Conservation (phyloP, 305 asterid species). For the Fraxinus dipetala region DNA sequence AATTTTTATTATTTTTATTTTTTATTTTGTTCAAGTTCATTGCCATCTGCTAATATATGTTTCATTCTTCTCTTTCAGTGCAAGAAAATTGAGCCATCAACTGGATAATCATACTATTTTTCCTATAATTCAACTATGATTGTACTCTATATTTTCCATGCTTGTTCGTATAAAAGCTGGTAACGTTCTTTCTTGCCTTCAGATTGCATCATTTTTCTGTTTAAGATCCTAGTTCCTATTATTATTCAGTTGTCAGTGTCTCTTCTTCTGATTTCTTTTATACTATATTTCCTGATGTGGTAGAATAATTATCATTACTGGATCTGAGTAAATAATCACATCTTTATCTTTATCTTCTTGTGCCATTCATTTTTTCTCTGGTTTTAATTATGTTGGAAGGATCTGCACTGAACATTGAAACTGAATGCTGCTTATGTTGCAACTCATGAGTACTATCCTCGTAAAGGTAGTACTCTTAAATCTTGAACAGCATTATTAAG, state of each 20-base stretch:
- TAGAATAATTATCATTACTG: background rate
- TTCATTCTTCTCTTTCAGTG: conserved; percentile 16
- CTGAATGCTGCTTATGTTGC: conserved; percentile 1
- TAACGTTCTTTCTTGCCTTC: background rate
- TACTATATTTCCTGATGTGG: background rate
- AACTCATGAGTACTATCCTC: background rate
- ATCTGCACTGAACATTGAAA: background rate
- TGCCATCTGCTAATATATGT: background rate
- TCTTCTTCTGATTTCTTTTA: background rate
- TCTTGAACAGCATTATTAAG: background rate
- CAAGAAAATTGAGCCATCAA: background rate
- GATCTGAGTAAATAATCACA: background rate
- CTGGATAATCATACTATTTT: background rate
- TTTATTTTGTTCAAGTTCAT: background rate
- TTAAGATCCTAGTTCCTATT: conserved; percentile 11
- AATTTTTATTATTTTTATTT: background rate
- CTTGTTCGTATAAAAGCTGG: conserved; percentile 7
- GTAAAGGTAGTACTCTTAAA: background rate
- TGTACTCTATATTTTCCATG: background rate
- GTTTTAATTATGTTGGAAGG: background rate
- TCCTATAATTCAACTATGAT: background rate
- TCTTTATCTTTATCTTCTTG: background rate
- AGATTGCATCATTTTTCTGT: background rate
- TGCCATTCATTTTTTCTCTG: background rate
- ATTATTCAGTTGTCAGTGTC: background rate